Evolutionary conservation across 1,284 basidiomycete species (phyloP), one percentile per base, ranked within the genome.

Genomic region (Sphaerobolus stellatus): DNA sequence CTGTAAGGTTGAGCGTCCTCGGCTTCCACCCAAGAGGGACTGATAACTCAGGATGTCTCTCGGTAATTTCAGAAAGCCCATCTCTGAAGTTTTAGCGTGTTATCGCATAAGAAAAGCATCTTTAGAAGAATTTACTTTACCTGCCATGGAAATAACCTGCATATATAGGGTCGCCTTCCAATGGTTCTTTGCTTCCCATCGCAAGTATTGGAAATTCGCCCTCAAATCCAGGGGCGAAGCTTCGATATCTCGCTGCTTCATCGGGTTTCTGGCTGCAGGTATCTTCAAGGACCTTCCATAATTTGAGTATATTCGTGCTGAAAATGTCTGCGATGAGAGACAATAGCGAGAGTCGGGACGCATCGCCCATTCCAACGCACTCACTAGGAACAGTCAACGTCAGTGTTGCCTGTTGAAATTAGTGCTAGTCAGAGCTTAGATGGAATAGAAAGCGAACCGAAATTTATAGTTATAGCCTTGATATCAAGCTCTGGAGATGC

Each of bases 81-180:
- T 95, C 94, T 59, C 86, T 88, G 57, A 4, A 38, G 18, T 24
- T 34, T 51, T 45, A 36, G 29, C 24, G 54, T 1, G 41, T 43
- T n/a, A 16, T 22, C 33, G 28, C 7, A 11, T 20, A 44, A 14
- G 11, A 28, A 22, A 45, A 2, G 16, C 11, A 33, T 14, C 4
- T 20, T 1, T 18, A 48, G 7, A 18, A 27, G 6, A 28, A 43
- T 18, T 22, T 27, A n/a, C 22, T 38, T 11, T 56, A 81, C 87
- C 78, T 82, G 62, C 88, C 88, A 62, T 90, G 88, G 64, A 98
- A 96, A 68, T 95, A 97, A 59, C 88, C 81, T 11, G 96, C 95
- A 52, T 82, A 86, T 62, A 92, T 87, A 30, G 83, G 69, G 25
- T 83, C 81, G 3, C 94, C 94, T 48, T 83, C 78, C 2, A 97